These are phyloP conservation scores for Spergularia bocconei DNA, from an alignment of 148 eudicot genomes.

Conservation along the genomic window DNA sequence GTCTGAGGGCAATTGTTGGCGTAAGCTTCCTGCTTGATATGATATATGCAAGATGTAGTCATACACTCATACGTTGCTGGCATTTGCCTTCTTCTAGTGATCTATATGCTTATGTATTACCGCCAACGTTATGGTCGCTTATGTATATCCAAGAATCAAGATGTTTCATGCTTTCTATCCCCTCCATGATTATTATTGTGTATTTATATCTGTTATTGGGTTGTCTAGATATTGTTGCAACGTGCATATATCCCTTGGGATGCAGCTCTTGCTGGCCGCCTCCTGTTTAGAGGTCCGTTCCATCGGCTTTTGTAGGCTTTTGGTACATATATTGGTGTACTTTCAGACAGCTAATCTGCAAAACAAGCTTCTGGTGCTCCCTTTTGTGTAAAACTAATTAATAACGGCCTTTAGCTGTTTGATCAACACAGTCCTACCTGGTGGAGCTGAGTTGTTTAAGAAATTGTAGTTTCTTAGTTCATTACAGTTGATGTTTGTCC, in stretches of 20 bases:
- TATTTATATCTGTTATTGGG: constrained; percentile 32
- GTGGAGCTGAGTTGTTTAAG: background rate
- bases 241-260: constrained; percentile 26
- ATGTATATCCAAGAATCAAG: background rate
- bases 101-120: too few species aligned
- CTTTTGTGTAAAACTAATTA: too few species aligned
- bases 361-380: too few species aligned
- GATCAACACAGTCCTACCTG: background rate
- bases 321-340: too few species aligned
- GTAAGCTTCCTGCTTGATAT: background rate
- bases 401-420: too few species aligned
- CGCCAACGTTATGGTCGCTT: background rate
- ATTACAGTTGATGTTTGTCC: background rate
- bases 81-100: too few species aligned
- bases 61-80: too few species aligned
- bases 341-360: too few species aligned
- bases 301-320: background rate
- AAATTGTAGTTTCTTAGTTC: background rate
- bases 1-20: background rate
- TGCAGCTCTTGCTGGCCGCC: constrained; percentile 29
- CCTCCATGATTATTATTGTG: background rate
- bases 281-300: constrained; percentile 29
- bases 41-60: background rate
- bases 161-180: background rate
- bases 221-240: constrained; percentile 32